Base-by-base conservation (phyloP, 257 asterid species). In the Handroanthus guayacan region DNA sequence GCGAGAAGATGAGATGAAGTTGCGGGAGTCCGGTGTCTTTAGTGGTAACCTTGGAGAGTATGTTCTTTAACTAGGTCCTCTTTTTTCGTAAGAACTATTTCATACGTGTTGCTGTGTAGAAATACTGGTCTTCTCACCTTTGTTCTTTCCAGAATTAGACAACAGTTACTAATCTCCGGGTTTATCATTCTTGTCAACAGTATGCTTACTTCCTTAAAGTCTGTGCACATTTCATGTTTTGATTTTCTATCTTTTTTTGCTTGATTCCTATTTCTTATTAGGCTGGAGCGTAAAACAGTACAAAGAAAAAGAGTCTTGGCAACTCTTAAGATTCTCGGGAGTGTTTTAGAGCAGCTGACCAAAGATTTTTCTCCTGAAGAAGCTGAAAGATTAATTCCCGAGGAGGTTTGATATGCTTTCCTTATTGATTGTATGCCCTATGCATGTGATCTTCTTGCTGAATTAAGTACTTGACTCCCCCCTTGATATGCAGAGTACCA, bases 11-110 rank as follows among this genome's bases (percentile, higher is more conserved):
- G 98, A 91, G 85, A 69, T 84, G 96, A 86, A 86, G 81, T 82
- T 92, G 96, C 84, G 97, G 89, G 97, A 95, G 85, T 92, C 99
- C 0, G 96, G 95, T 7, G 88, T 87, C 78, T 89, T 89, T 84
- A 93, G 93, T 52, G 97, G 99, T 81, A 92, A 92, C 89, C 92
- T 95, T 78, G 94, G 97, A 83, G 98, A 95, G 99, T 95, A 92
- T 71, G 99, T 89, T 78, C 85, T 52, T 52, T 50, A 54, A 72
- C 87, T 76, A 36, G 69, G 60, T 20, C 65, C 65, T 73, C 20
- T 3, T 48, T 52, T 72, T 70, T 61, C 58, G 1, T 61, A 45
- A 56, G 43, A 56, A 48, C 54, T 31, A 16, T 18, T 60, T 38
- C 45, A 5, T 68, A 25, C 31, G 31, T 25, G 71, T 41, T 64